Evolutionary conservation across 495 filamentous ascomycete genomes (phyloP).

Genomic region (Geoglossum glabrum): DNA sequence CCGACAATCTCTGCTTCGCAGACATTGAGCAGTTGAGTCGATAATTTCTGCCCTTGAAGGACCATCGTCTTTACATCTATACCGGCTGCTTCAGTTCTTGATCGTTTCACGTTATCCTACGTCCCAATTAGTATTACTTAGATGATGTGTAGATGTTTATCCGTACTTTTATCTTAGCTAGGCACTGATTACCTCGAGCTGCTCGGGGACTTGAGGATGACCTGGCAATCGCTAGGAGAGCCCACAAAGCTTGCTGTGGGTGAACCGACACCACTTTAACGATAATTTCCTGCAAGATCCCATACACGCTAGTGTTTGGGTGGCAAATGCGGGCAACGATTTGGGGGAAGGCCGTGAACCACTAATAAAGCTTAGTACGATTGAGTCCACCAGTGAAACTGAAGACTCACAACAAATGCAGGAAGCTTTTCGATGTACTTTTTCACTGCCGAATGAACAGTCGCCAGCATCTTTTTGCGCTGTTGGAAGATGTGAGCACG

Average conservation of each 20-base stretch:
- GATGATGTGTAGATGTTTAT: background rate
- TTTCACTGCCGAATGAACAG: constrained; percentile 47
- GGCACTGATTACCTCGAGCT: constrained; percentile 25
- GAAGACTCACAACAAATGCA: constrained; percentile 37
- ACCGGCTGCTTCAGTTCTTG: constrained; percentile 20
- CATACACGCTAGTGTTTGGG: constrained; percentile 53
- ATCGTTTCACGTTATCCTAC: constrained; percentile 26
- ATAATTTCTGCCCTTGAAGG: constrained; percentile 57
- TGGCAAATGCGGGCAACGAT: constrained; percentile 84
- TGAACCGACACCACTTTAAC: constrained; percentile 57
- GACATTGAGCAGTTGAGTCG: constrained; percentile 59
- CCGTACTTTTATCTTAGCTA: constrained; percentile 16
- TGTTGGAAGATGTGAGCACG: constrained; percentile 13
- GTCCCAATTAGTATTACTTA: constrained; percentile 9
- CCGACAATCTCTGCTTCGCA: constrained; percentile 56
- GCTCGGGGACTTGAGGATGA: constrained; percentile 31
- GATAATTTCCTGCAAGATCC: constrained; percentile 55
- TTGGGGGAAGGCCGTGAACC: constrained; percentile 84
- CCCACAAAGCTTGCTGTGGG: constrained; percentile 89
- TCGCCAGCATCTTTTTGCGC: constrained; percentile 43
- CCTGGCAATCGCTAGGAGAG: constrained; percentile 59
- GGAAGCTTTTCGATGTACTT: constrained; percentile 59
- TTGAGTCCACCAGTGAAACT: background rate
- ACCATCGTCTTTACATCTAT: constrained; percentile 50
- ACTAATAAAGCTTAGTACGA: constrained; percentile 18